Percentiles rank a stretch among this genome's conserved stretches.
Evolutionary conservation across 495 filamentous ascomycete genomes (phyloP).

Genomic region (Pyronema domesticum): DNA sequence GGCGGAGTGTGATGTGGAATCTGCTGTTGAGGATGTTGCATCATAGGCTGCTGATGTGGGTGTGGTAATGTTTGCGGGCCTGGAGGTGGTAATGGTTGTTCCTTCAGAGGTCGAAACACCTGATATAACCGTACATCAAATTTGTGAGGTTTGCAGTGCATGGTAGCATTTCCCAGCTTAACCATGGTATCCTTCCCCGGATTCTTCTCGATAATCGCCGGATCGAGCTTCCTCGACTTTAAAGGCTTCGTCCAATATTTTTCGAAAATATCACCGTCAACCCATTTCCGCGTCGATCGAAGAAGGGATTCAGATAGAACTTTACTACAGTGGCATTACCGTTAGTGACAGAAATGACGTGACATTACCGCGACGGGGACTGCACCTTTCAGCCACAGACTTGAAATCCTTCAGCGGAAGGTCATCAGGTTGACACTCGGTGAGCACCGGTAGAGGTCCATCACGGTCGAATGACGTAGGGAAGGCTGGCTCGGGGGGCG

Average conservation of each 20-base stretch:
- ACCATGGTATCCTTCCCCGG: constrained; percentile 75
- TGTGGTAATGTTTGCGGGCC: constrained; percentile 17
- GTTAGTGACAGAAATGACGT: constrained; percentile 2
- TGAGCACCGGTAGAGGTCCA: constrained; percentile 50
- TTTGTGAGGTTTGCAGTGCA: constrained; percentile 78
- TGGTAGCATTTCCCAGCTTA: constrained; percentile 59
- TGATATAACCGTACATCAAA: constrained; percentile 76
- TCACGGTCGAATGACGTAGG: constrained; percentile 21
- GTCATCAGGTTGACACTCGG: constrained; percentile 45
- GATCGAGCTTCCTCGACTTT: constrained; percentile 53
- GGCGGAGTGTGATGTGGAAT: not conserved
- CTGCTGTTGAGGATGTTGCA: constrained; percentile 1
- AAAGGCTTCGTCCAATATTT: constrained; percentile 85
- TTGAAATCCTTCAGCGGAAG: constrained; percentile 57
- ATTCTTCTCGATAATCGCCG: constrained; percentile 44
- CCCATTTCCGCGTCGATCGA: constrained; percentile 76
- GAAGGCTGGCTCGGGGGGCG: constrained; percentile 8
- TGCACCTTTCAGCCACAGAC: constrained; percentile 65
- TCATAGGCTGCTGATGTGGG: constrained; percentile 17
- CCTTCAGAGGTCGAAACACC: constrained; percentile 72
- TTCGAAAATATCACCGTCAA: constrained; percentile 67
- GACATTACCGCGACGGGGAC: not conserved
- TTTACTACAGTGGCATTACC: constrained; percentile 37
- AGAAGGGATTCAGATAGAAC: constrained; percentile 67
- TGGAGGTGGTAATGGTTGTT: constrained; percentile 26